A percentile compares a stretch with the other conserved stretches of the same genome.
phyloP scores from a whole-genome alignment of 768 basidiomycete species.

The Cyathus striatus region DNA sequence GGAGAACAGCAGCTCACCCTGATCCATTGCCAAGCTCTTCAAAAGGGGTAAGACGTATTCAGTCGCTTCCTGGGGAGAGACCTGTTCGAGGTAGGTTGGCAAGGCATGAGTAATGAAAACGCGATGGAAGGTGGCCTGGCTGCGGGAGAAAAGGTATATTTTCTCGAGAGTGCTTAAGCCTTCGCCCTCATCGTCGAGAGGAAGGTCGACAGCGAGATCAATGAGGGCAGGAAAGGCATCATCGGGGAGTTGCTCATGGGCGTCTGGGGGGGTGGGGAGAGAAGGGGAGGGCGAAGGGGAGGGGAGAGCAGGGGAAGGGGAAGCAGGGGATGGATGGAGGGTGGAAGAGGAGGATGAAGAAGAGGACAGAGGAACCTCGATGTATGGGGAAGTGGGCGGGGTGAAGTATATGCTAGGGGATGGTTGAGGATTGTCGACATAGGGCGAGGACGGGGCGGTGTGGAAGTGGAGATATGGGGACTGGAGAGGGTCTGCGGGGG shows the following conservation, averaged over 20 bases:
- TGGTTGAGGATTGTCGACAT: conserved; percentile 21
- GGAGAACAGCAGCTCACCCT: conserved; percentile 45
- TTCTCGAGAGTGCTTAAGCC: conserved; percentile 81
- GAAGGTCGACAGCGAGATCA: conserved; percentile 34
- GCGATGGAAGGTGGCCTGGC: conserved; percentile 56
- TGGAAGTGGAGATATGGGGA: conserved; percentile 33
- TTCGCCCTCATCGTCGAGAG: conserved; percentile 75
- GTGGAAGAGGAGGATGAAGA: conserved; percentile 15
- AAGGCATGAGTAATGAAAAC: conserved; percentile 84
- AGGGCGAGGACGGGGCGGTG: conserved; percentile 44
- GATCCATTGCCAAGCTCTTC: conserved; percentile 77
- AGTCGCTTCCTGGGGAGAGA: conserved; percentile 82
- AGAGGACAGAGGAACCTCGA: conserved; percentile 17
- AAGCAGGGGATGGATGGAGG: conserved; percentile 11
- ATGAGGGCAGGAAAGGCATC: conserved; percentile 27
- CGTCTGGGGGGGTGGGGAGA: conserved; percentile 1
- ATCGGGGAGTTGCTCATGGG: conserved; percentile 15
- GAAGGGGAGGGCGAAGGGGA: conserved; percentile 4
- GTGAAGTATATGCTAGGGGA: conserved; percentile 26
- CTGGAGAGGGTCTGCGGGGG: conserved; percentile 17
- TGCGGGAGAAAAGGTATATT: conserved; percentile 86
- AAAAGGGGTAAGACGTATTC: conserved; percentile 94
- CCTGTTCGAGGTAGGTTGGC: conserved; percentile 68
- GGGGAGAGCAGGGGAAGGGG: conserved; percentile 16
- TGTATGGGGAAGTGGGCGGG: conserved; percentile 32